Conservation (phyloP, 2,329 filamentous ascomycete genomes). For the Beauveria sp. region DNA sequence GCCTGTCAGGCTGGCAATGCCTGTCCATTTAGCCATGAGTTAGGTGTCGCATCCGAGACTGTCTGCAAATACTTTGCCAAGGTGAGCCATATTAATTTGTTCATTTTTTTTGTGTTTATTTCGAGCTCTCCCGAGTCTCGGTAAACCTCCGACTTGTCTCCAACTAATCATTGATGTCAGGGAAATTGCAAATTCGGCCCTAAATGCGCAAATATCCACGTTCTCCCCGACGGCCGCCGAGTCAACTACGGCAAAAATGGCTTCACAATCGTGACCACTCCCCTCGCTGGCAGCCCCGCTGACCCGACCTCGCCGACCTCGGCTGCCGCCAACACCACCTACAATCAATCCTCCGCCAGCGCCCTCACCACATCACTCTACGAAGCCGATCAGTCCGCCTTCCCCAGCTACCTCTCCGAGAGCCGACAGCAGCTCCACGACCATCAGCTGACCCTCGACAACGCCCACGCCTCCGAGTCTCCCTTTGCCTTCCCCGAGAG, state of each 20-base stretch:
- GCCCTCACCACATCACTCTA: conserved; percentile 57
- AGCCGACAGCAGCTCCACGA: conserved; percentile 35
- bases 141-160: not conserved
- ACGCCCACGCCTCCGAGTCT: conserved; percentile 49
- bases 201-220: conserved; percentile 94
- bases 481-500: conserved; percentile 49
- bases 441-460: conserved; percentile 46
- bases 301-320: conserved; percentile 37
- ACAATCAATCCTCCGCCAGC: conserved; percentile 45
- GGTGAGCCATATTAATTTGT: conserved; percentile 43
- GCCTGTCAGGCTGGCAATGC: conserved; percentile 92
- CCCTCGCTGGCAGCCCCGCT: conserved; percentile 59
- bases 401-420: conserved; percentile 32
- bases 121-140: not conserved
- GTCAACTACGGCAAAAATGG: conserved; percentile 72
- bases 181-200: conserved; percentile 98
- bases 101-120: not conserved
- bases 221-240: conserved; percentile 85
- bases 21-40: conserved; percentile 93
- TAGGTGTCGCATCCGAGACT: conserved; percentile 75
- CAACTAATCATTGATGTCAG: conserved; percentile 35
- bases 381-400: conserved; percentile 32
- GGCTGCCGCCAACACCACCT: conserved; percentile 39
- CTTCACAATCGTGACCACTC: conserved; percentile 55
- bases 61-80: conserved; percentile 99